Percentiles rank a stretch among this genome's conserved stretches.
phyloP scores from a whole-genome alignment of 2,329 filamentous ascomycete genomes.

The Chalaropsis thielavioides region DNA sequence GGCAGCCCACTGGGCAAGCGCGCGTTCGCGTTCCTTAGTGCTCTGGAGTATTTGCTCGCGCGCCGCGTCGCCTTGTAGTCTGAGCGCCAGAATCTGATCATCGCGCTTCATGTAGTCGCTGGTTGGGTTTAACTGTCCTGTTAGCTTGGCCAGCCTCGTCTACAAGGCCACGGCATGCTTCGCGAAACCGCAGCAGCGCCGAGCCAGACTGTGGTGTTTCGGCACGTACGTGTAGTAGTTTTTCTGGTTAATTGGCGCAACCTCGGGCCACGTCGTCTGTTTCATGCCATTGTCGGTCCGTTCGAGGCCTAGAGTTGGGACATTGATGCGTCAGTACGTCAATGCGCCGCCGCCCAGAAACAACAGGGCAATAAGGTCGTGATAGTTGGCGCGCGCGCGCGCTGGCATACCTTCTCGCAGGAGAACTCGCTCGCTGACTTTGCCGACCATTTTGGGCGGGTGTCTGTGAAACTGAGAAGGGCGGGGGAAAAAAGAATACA shows the following conservation, averaged over 20 bases:
- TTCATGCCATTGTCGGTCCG: conserved; percentile 98
- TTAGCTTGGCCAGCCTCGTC: conserved; percentile 15
- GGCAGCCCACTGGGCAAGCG: conserved; percentile 49
- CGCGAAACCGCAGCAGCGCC: neutral
- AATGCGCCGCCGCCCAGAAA: conserved; percentile 1
- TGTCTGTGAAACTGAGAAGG: neutral
- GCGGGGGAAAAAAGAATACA: neutral
- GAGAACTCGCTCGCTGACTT: conserved; percentile 51
- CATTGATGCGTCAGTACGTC: no score
- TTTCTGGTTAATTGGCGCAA: conserved; percentile 94
- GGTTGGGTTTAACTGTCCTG: conserved; percentile 9
- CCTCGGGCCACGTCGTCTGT: conserved; percentile 82
- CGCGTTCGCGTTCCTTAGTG: conserved; percentile 76
- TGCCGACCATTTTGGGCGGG: conserved; percentile 39
- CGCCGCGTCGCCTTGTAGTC: conserved; percentile 75
- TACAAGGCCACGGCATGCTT: conserved; percentile 1
- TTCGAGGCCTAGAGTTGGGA: conserved; percentile 74
- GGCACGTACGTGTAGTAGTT: conserved; percentile 85
- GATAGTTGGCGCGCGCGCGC: conserved; percentile 14
- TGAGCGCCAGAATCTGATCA: conserved; percentile 81
- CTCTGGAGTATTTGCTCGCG: conserved; percentile 71
- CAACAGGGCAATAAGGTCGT: neutral
- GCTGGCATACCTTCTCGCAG: conserved; percentile 48
- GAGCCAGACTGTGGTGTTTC: neutral
- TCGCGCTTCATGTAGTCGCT: conserved; percentile 98